Conservation (phyloP, 2,329 filamentous ascomycete species). For the Ceratocystiopsis brevicomis region DNA sequence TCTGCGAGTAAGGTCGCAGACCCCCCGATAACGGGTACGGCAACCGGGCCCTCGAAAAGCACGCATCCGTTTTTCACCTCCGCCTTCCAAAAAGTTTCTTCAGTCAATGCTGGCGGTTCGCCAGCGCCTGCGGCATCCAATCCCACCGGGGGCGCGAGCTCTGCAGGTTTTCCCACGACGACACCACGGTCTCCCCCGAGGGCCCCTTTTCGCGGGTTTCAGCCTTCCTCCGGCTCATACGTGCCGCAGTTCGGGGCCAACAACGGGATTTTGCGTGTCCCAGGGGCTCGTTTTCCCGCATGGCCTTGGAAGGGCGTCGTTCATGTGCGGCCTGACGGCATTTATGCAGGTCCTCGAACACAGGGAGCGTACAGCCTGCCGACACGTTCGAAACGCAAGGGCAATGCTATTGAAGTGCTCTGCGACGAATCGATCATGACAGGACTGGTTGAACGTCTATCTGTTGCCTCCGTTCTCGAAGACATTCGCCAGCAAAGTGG, state of each 20-base stretch:
- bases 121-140: constrained; percentile 10
- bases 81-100: constrained; percentile 22
- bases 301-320: constrained; percentile 50
- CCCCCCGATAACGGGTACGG: too few species aligned
- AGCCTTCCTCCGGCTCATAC: constrained; percentile 8
- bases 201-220: too few species aligned
- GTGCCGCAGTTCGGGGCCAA: constrained; percentile 26
- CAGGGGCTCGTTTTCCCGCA: constrained; percentile 45
- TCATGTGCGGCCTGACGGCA: constrained; percentile 27
- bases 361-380: too few species aligned
- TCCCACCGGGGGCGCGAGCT: constrained; percentile 3
- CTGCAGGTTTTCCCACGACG: constrained; percentile 27
- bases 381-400: constrained; percentile 27
- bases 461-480: constrained; percentile 17
- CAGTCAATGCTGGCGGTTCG: constrained; percentile 6
- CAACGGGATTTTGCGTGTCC: constrained; percentile 34
- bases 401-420: constrained; percentile 22
- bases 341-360: too few species aligned
- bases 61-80: constrained; percentile 49
- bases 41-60: constrained; percentile 6
- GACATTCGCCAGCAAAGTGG: constrained; percentile 18
- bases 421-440: constrained; percentile 25
- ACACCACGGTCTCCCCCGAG: constrained; percentile 21
- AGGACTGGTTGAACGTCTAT: constrained; percentile 18
- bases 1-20: too few species aligned